A percentile compares a stretch with the other conserved stretches of the same genome.
Evolutionary conservation across 352 stramenopile genomes (phyloP).

Genomic region (Pythium monospermum): DNA sequence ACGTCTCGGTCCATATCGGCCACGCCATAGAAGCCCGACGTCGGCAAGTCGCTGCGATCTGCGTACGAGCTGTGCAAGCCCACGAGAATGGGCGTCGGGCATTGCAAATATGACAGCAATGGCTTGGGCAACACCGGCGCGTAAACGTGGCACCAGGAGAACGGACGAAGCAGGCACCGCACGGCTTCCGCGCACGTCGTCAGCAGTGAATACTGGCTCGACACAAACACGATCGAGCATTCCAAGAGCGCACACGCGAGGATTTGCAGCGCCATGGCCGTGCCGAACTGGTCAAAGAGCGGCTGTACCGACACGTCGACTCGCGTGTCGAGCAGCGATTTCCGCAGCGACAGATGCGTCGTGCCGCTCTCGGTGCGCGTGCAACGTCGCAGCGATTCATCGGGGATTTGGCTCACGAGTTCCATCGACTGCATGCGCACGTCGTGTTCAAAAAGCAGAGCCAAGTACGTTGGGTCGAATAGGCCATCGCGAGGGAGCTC

Average conservation of each 20-base stretch:
- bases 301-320: constrained; percentile 66
- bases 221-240: constrained; percentile 83
- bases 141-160: constrained; percentile 90
- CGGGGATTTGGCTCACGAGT: constrained; percentile 22
- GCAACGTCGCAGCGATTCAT: constrained; percentile 28
- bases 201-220: constrained; percentile 75
- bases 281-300: constrained; percentile 70
- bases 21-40: constrained; percentile 64
- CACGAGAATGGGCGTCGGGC: constrained; percentile 86
- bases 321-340: constrained; percentile 32
- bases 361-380: constrained; percentile 34
- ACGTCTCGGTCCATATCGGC: constrained; percentile 66
- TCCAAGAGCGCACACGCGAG: constrained; percentile 82
- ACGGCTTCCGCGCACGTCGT: constrained; percentile 80
- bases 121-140: constrained; percentile 78
- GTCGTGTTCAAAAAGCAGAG: constrained; percentile 31
- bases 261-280: constrained; percentile 61
- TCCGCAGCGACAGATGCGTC: constrained; percentile 30
- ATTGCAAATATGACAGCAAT: constrained; percentile 86
- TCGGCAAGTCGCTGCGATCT: constrained; percentile 49
- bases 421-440: constrained; percentile 8
- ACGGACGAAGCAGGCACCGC: constrained; percentile 78
- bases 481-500: constrained; percentile 29
- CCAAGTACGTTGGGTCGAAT: constrained; percentile 43
- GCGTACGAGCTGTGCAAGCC: constrained; percentile 76